Percentiles rank a stretch among this genome's conserved stretches.
Conservation (phyloP, 306 rosid species). For the apple (Malus domestica) region DNA sequence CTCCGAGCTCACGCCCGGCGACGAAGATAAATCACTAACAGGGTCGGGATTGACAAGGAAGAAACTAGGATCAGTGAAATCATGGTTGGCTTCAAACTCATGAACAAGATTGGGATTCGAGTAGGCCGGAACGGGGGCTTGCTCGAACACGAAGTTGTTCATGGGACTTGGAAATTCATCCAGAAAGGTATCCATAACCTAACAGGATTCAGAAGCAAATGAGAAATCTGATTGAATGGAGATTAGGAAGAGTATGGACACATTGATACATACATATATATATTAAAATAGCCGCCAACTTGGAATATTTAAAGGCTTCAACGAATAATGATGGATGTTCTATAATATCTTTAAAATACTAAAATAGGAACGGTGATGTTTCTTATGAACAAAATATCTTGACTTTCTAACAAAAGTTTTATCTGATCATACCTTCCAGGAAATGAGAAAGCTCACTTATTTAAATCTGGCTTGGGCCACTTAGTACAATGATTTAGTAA, state of each 20-base stretch:
- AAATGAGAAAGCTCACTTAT: neutral
- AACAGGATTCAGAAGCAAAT: neutral
- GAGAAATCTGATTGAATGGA: slow-evolving; percentile 3
- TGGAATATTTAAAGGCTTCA: neutral
- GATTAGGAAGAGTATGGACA: neutral
- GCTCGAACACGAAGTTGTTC: slow-evolving; percentile 32
- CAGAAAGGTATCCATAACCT: slow-evolving; percentile 31
- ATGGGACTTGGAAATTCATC: slow-evolving; percentile 23
- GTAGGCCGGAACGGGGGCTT: slow-evolving; percentile 11
- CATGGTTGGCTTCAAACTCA: slow-evolving; percentile 26
- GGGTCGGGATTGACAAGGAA: slow-evolving; percentile 16
- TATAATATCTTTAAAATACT: neutral
- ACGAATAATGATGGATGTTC: neutral
- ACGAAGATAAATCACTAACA: neutral
- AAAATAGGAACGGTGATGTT: neutral
- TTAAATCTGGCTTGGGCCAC: neutral
- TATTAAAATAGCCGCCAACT: neutral
- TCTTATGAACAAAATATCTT: neutral
- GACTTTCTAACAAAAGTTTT: neutral
- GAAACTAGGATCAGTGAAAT: slow-evolving; percentile 18
- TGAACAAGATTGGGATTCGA: slow-evolving; percentile 21
- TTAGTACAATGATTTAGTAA: fast-evolving
- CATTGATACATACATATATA: neutral
- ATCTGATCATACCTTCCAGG: neutral
- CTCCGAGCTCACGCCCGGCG: slow-evolving; percentile 24